Percentiles rank a stretch among this genome's conserved stretches.
Evolutionary conservation across 495 filamentous ascomycete genomes (phyloP).

Genomic region (Podospora appendiculata): DNA sequence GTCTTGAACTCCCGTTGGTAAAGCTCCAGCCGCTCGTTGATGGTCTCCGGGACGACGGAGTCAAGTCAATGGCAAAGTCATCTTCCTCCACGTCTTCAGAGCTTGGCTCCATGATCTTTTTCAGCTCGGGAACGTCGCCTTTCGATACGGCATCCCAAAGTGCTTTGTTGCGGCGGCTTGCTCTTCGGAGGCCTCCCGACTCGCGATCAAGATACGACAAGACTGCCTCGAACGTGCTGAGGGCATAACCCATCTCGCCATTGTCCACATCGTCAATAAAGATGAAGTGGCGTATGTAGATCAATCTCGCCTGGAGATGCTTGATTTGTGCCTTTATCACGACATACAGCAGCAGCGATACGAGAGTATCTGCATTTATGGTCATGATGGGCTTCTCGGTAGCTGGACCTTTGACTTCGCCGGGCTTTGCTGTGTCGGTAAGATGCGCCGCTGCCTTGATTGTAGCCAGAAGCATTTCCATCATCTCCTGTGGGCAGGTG

Average conservation of each 20-base stretch:
- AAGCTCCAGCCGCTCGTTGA: constrained; percentile 35
- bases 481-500: constrained; percentile 89
- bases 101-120: constrained; percentile 66
- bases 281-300: constrained; percentile 93
- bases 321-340: constrained; percentile 88
- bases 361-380: constrained; percentile 92
- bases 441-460: constrained; percentile 71
- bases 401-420: constrained; percentile 7
- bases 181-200: constrained; percentile 69
- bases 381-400: constrained; percentile 53
- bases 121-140: constrained; percentile 68
- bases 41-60: constrained; percentile 29
- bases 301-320: constrained; percentile 76
- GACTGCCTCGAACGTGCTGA: constrained; percentile 95
- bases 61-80: constrained; percentile 20
- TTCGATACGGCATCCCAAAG: constrained; percentile 80
- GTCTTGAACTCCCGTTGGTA: constrained; percentile 35
- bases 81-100: constrained; percentile 36
- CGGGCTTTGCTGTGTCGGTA: constrained; percentile 29
- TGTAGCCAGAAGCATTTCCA: constrained; percentile 78
- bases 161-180: constrained; percentile 76
- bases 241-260: constrained; percentile 92
- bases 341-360: constrained; percentile 84
- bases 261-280: constrained; percentile 96
- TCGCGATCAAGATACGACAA: constrained; percentile 82